Percentiles rank a stretch among this genome's conserved stretches.
These are phyloP conservation scores for Colletotrichum tanaceti DNA, from an alignment of 2,329 filamentous ascomycete genomes.

Conservation along the genomic window DNA sequence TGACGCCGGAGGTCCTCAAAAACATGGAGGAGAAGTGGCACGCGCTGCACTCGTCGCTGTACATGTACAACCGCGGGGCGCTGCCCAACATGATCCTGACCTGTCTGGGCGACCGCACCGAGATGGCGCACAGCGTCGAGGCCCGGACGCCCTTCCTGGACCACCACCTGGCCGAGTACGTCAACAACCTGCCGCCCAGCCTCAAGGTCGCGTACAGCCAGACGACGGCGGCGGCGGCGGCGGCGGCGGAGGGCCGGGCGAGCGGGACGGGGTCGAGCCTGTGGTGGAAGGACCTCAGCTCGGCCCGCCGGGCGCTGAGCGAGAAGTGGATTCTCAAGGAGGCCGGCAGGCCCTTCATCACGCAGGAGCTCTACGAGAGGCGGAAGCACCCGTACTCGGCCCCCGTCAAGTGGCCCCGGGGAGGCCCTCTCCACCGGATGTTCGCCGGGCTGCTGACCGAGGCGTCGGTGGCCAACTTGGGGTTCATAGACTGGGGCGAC, in stretches of 20 bases:
- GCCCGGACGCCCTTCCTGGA: conserved; percentile 51
- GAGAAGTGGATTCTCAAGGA: conserved; percentile 66
- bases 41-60: conserved; percentile 45
- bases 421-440: conserved; percentile 56
- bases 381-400: conserved; percentile 62
- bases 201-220: conserved; percentile 25
- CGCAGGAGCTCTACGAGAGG: conserved; percentile 61
- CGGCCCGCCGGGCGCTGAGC: conserved; percentile 44
- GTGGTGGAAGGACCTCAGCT: conserved; percentile 37
- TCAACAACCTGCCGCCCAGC: conserved; percentile 37
- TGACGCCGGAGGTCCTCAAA: conserved; percentile 36
- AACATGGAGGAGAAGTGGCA: conserved; percentile 48
- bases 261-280: conserved; percentile 29
- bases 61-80: conserved; percentile 43
- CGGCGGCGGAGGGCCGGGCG: conserved; percentile 2
- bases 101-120: conserved; percentile 50
- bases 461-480: conserved; percentile 52
- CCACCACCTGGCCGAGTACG: conserved; percentile 48
- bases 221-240: too few relatives aligned
- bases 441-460: conserved; percentile 49
- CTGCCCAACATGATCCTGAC: conserved; percentile 47
- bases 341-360: conserved; percentile 51
- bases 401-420: conserved; percentile 54
- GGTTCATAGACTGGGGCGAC: conserved; percentile 55
- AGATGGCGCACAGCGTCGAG: conserved; percentile 53